Evolutionary conservation across 306 rosid genomes (phyloP).

Genomic region (Cyamopsis tetragonoloba): DNA sequence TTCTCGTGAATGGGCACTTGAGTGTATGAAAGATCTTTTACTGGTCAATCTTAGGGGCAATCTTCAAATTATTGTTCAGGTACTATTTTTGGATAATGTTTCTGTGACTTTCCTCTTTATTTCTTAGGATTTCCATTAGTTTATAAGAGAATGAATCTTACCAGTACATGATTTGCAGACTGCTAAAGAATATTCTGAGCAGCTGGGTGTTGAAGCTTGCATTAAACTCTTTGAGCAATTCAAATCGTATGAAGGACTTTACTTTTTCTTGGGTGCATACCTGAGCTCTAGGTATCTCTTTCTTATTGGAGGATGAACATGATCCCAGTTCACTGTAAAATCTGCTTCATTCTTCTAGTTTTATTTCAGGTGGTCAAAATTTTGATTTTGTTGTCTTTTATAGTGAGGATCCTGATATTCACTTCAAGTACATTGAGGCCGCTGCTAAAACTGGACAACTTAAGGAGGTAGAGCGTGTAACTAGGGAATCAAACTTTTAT

Average conservation of each 20-base stretch:
- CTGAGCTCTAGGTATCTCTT: constrained; percentile 77
- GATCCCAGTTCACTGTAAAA: not conserved
- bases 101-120: not conserved
- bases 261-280: constrained; percentile 90
- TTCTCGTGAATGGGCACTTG: constrained; percentile 95
- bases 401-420: constrained; percentile 94
- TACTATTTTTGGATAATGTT: constrained; percentile 17
- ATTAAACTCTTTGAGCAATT: constrained; percentile 90
- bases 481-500: constrained; percentile 89
- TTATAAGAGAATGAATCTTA: constrained; percentile 18
- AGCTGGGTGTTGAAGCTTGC: constrained; percentile 89
- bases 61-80: constrained; percentile 98
- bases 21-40: constrained; percentile 97
- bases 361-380: not conserved
- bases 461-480: constrained; percentile 96
- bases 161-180: constrained; percentile 43
- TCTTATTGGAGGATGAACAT: constrained; percentile 9
- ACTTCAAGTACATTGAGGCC: constrained; percentile 92
- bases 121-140: not conserved
- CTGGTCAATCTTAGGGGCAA: constrained; percentile 92
- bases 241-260: constrained; percentile 91
- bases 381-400: constrained; percentile 10
- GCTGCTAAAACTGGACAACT: constrained; percentile 98
- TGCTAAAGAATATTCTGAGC: constrained; percentile 96
- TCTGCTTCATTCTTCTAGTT: not conserved